These are phyloP conservation scores for Pyrenula massariospora DNA, from an alignment of 495 filamentous ascomycete genomes.

Conservation along the genomic window DNA sequence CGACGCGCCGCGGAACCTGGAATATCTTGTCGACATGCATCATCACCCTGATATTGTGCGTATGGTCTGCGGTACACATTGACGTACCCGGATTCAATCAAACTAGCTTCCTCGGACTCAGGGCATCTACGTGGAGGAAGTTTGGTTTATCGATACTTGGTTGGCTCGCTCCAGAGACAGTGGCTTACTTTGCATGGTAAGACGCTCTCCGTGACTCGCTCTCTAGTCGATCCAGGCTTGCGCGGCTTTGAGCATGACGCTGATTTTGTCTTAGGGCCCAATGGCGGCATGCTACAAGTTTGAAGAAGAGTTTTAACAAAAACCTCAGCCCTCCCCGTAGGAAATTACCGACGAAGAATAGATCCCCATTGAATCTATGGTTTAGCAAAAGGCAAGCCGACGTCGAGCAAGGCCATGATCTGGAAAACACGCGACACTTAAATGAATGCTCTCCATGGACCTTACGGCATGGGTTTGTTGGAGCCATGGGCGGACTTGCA, in stretches of 20 bases:
- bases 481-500: conserved; percentile 3
- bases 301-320: neutral
- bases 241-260: no score
- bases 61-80: conserved; percentile 31
- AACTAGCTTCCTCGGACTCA: neutral
- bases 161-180: conserved; percentile 20
- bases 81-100: conserved; percentile 16
- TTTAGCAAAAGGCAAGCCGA: neutral
- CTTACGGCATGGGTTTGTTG: conserved; percentile 4
- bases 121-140: conserved; percentile 9
- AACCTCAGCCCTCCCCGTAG: neutral
- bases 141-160: conserved; percentile 16
- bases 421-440: neutral
- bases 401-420: neutral
- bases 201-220: neutral
- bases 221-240: neutral
- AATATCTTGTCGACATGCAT: conserved; percentile 21
- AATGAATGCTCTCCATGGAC: conserved; percentile 1
- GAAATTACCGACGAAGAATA: neutral
- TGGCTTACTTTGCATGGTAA: conserved; percentile 12
- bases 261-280: neutral
- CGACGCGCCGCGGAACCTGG: conserved; percentile 20
- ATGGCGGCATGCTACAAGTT: neutral
- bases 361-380: neutral
- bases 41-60: conserved; percentile 23